Percentiles rank a stretch among this genome's conserved stretches.
These are phyloP conservation scores for Beauveria scarabaeidicola DNA, from an alignment of 2,329 filamentous ascomycete species.

Conservation along the genomic window DNA sequence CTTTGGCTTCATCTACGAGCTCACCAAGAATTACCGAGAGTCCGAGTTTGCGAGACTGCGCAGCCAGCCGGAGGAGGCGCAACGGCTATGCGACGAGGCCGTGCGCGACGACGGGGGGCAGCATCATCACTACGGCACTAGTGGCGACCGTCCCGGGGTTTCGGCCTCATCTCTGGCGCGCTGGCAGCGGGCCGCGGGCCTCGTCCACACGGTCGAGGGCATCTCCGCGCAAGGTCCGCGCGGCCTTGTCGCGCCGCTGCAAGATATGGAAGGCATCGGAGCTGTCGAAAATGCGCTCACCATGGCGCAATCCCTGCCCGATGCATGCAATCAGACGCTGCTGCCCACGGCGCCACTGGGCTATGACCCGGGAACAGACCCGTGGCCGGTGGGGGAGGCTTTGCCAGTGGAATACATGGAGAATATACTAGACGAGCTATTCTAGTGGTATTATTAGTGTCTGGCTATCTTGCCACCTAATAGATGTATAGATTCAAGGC, in stretches of 20 bases:
- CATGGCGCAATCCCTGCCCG: neutral
- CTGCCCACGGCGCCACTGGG: neutral
- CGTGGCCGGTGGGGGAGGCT: neutral
- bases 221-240: neutral
- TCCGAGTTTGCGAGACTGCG: slow-evolving; percentile 8
- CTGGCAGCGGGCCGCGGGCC: neutral
- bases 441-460: neutral
- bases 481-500: neutral
- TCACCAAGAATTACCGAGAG: slow-evolving; percentile 6
- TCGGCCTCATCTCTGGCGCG: slow-evolving; percentile 9
- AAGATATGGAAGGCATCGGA: neutral
- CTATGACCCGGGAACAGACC: neutral
- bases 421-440: slow-evolving; percentile 3
- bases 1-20: slow-evolving; percentile 8
- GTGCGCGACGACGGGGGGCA: neutral
- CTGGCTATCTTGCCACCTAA: neutral
- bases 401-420: slow-evolving; percentile 6
- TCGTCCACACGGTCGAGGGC: neutral
- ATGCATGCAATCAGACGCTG: neutral
- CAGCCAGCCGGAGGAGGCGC: neutral
- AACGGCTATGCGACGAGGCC: slow-evolving; percentile 2
- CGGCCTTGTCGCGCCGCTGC: neutral
- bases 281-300: neutral
- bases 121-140: neutral
- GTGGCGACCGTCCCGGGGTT: slow-evolving; percentile 4